Conservation (phyloP, 345 rosid genomes). For the Boechera divaricarpa region DNA sequence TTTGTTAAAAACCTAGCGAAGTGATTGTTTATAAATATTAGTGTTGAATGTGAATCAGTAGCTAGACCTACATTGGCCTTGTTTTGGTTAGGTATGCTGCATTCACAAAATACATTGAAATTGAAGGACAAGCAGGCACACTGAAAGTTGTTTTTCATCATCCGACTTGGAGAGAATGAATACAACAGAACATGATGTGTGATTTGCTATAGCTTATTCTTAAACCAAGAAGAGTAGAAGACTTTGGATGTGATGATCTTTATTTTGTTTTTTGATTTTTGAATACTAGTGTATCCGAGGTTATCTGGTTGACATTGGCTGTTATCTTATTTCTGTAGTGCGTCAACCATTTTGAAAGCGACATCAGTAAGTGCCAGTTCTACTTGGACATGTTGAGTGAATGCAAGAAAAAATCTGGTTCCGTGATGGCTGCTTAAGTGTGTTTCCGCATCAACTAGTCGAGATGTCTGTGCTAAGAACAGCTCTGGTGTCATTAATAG, state of each 20-base stretch:
- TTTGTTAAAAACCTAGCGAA: not conserved
- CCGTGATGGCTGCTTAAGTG: slow-evolving; percentile 55
- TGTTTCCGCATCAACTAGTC: not conserved
- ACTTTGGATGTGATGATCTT: not conserved
- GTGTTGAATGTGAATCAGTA: not conserved
- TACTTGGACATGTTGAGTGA: slow-evolving; percentile 94
- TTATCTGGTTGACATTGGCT: not conserved
- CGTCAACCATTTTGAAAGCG: slow-evolving; percentile 65
- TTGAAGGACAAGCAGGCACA: no score
- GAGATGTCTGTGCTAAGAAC: not conserved
- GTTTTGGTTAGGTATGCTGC: not conserved
- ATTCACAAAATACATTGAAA: no score
- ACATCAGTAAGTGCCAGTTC: slow-evolving; percentile 93
- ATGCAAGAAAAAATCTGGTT: slow-evolving; percentile 78
- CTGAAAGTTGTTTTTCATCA: no score
- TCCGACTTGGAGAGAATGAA: not conserved
- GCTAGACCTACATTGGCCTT: not conserved
- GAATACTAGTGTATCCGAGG: not conserved
- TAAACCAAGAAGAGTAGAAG: not conserved
- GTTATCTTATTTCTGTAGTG: slow-evolving; percentile 52
- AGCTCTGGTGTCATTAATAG: not conserved
- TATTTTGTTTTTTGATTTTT: not conserved
- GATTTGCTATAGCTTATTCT: not conserved
- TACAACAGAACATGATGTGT: not conserved
- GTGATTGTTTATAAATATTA: not conserved